Base-by-base conservation (phyloP, 805 yeast species). In the Dipodascopsis uninucleata region DNA sequence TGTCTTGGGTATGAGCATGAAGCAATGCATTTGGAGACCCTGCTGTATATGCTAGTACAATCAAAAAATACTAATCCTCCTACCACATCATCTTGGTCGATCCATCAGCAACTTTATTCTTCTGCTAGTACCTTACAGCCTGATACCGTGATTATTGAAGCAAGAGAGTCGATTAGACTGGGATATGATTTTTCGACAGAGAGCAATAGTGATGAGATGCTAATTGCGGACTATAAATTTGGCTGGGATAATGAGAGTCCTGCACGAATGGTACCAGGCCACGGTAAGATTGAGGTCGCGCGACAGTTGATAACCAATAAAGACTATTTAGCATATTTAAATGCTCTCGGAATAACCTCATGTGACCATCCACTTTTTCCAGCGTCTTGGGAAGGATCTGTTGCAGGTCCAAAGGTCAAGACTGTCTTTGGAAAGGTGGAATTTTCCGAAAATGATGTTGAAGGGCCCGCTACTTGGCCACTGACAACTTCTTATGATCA, bases 191-290 rank as follows among this genome's bases (percentile, higher is more conserved):
- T 17, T 45, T 31, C n/a, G 33, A 26, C 24, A 39, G 39, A 36
- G 39, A 9, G 9, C 33, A 16, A 16, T 12, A 32, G 16, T 3
- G 12, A 29, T 17, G 18, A 16, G 32, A 32, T 32, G 36, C 29
- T 32, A 32, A 12, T 26, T 26, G 14, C 29, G 12, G 32, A 12
- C 20, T 32, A 24, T 14, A 28, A 33, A 12, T 44, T 40, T 36
- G 58, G 49, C 6, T 55, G 58, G 58, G 58, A 55, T 28, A 55
- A 55, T 23, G 58, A 55, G 29, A 47, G 46, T 23, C 58, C 58
- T 9, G n/a, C 14, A 9, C n/a, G 51, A 9, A n/a, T 20, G 12
- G 2, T 8, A 14, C 10, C 33, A 3, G 23, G 21, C 29, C 17
- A 28, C 14, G 28, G 41, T 14, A 17, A 24, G 14, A 47, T 52